Conservation (phyloP, 108 stramenopile species). For the Nitzschia inconspicua region DNA sequence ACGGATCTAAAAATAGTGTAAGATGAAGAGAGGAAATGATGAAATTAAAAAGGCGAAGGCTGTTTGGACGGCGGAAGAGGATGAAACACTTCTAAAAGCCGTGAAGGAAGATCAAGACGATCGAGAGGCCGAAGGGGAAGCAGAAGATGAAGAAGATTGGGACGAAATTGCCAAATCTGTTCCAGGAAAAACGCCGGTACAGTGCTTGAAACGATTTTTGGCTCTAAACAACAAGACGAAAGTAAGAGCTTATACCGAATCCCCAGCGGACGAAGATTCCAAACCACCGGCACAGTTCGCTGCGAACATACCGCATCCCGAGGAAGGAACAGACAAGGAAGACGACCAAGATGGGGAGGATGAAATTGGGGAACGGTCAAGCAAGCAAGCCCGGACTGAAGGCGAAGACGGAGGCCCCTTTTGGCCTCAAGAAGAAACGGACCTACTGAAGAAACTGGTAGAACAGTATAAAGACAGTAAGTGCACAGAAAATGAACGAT, state of each 20-base stretch:
- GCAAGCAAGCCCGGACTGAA: conserved; percentile 5
- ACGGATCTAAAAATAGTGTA: background rate
- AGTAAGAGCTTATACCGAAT: background rate
- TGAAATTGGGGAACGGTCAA: conserved; percentile 3
- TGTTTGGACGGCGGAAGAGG: conserved; percentile 69
- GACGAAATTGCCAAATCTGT: conserved; percentile 57
- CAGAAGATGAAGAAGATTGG: conserved; percentile 65
- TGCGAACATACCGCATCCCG: background rate
- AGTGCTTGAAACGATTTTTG: conserved; percentile 53
- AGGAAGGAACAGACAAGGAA: conserved; percentile 19
- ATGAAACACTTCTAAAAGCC: conserved; percentile 83
- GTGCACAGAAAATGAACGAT: conserved; percentile 11
- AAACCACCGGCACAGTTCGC: conserved; percentile 2
- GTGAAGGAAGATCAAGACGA: conserved; percentile 69
- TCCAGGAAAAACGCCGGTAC: conserved; percentile 65
- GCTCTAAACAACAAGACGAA: conserved; percentile 4
- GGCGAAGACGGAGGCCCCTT: conserved; percentile 1
- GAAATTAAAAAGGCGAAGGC: conserved; percentile 34
- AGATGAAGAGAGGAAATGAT: conserved; percentile 24
- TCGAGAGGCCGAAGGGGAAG: conserved; percentile 35
- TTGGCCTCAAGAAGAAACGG: conserved; percentile 60
- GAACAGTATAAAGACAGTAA: conserved; percentile 63
- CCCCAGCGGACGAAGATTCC: background rate
- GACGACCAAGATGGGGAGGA: conserved; percentile 17
- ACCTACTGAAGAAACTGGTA: conserved; percentile 56